Percentiles rank a stretch among this genome's conserved stretches.
Conservation (phyloP, 768 basidiomycete genomes). For the Boletus tylopilopsis region DNA sequence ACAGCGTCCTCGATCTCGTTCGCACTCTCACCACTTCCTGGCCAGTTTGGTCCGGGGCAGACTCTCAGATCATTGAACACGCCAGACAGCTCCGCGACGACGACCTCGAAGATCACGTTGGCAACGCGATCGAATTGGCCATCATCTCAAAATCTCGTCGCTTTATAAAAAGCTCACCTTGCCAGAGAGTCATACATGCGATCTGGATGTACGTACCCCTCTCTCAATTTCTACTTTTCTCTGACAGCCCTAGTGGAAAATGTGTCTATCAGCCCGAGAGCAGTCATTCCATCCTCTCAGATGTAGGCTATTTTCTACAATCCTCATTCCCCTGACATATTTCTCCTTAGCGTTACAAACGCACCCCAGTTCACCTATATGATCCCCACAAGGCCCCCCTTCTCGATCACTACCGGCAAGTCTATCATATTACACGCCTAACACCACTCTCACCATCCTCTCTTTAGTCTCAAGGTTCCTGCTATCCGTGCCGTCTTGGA, state of each 20-base stretch:
- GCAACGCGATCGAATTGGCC: constrained; percentile 92
- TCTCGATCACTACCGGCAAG: constrained; percentile 91
- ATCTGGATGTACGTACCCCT: constrained; percentile 63
- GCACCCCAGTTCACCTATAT: constrained; percentile 88
- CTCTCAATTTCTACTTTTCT: background rate
- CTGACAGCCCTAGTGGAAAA: constrained; percentile 55
- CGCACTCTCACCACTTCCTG: constrained; percentile 74
- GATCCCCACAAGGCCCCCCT: constrained; percentile 91
- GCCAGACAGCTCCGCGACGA: constrained; percentile 65
- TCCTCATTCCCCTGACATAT: background rate
- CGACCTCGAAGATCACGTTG: constrained; percentile 73
- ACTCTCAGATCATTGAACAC: constrained; percentile 50
- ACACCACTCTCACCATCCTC: background rate
- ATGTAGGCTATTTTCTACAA: constrained; percentile 46
- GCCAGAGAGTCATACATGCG: constrained; percentile 84
- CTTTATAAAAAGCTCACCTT: constrained; percentile 86
- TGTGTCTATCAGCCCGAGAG: constrained; percentile 91
- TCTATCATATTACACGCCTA: background rate
- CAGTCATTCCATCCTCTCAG: constrained; percentile 84
- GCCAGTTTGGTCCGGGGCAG: constrained; percentile 77
- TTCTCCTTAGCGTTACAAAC: constrained; percentile 79
- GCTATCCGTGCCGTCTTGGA: constrained; percentile 88
- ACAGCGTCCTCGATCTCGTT: constrained; percentile 64
- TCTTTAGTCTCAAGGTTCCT: constrained; percentile 80
- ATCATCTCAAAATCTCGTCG: constrained; percentile 82